Conservation (phyloP, 768 basidiomycete species). For the Podaxis sp. region DNA sequence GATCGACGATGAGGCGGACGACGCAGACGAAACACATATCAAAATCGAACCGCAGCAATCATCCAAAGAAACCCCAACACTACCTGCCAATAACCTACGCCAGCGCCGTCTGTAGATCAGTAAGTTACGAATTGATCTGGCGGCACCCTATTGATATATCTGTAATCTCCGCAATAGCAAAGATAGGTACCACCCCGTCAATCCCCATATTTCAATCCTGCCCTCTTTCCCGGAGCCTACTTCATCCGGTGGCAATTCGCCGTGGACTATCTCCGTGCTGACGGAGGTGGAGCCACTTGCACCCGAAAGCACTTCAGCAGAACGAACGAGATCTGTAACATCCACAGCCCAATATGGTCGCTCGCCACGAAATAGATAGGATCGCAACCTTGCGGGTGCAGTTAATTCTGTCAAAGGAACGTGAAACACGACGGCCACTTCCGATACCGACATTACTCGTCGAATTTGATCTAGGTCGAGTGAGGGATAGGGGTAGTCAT, state of each 20-base stretch:
- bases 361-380: constrained; percentile 53
- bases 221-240: constrained; percentile 42
- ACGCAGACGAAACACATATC: constrained; percentile 16
- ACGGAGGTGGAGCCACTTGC: constrained; percentile 20
- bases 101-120: constrained; percentile 11
- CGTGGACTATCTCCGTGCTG: constrained; percentile 27
- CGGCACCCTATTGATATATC: constrained; percentile 38
- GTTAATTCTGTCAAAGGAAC: constrained; percentile 57
- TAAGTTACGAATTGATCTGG: constrained; percentile 14
- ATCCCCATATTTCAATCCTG: constrained; percentile 74
- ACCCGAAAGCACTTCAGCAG: constrained; percentile 27
- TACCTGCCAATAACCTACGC: background rate
- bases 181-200: constrained; percentile 82
- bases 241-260: constrained; percentile 28
- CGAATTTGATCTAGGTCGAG: constrained; percentile 51
- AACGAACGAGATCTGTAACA: constrained; percentile 57
- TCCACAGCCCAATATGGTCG: constrained; percentile 67
- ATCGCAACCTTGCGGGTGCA: constrained; percentile 46
- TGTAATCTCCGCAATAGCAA: constrained; percentile 56
- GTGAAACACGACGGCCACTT: constrained; percentile 74
- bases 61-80: background rate
- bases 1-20: constrained; percentile 27
- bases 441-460: constrained; percentile 46
- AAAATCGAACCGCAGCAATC: constrained; percentile 7
- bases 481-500: constrained; percentile 57